A percentile compares a stretch with the other conserved stretches of the same genome.
Evolutionary conservation across 176 grass and related monocot species (phyloP).

Genomic region (Puya raimondii): DNA sequence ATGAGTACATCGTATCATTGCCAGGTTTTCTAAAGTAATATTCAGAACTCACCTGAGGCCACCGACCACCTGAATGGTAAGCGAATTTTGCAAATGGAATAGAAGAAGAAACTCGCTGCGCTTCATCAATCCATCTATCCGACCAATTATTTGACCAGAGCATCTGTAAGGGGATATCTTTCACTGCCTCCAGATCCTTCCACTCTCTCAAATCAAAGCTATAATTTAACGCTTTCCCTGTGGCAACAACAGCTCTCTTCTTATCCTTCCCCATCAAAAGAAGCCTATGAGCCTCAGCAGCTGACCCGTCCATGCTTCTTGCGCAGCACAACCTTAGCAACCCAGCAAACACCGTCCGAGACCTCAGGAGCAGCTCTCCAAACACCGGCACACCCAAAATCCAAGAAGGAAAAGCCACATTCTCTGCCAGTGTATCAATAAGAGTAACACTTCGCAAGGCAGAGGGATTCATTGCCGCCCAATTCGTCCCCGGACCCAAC

Average conservation of each 20-base stretch:
- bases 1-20: neutral
- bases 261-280: constrained; percentile 37
- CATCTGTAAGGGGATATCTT: constrained; percentile 41
- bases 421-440: constrained; percentile 35
- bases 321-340: constrained; percentile 64
- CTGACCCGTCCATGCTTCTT: constrained; percentile 24
- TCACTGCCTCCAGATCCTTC: constrained; percentile 38
- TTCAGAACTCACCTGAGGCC: constrained; percentile 58
- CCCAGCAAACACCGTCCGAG: constrained; percentile 41
- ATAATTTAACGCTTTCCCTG: constrained; percentile 55
- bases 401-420: constrained; percentile 61
- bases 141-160: constrained; percentile 84
- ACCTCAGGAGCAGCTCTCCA: constrained; percentile 38
- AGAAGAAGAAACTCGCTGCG: constrained; percentile 34
- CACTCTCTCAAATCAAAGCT: constrained; percentile 77
- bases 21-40: constrained; percentile 1
- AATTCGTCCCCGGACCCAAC: constrained; percentile 37
- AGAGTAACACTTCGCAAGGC: constrained; percentile 47
- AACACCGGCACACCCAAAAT: constrained; percentile 47
- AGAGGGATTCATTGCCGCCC: constrained; percentile 31
- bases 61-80: constrained; percentile 69
- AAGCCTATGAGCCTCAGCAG: constrained; percentile 39
- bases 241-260: constrained; percentile 32
- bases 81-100: constrained; percentile 42
- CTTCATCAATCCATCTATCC: constrained; percentile 77